Evolutionary conservation across 2,329 filamentous ascomycete species (phyloP), one percentile per base, ranked within the genome.

Genomic region (Neopestalotiopsis rosae): DNA sequence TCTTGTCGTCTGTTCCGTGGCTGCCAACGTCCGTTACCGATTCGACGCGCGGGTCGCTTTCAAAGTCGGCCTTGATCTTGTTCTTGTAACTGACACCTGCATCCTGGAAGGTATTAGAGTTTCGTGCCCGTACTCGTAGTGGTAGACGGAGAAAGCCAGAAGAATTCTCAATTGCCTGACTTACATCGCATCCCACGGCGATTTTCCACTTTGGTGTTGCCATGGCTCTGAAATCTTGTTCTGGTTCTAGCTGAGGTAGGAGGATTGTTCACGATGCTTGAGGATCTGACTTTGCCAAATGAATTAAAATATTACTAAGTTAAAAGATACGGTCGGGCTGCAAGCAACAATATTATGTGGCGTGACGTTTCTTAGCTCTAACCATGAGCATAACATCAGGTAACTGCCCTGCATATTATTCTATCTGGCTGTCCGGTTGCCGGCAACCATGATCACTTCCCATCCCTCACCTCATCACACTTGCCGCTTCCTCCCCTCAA

Each of bases 41-140:
- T 66, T 83, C 80, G 70, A 96, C 91, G 70, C 89, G 88, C 3
- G 86, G 81, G 80, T 92, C 88, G 63, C 87, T 83, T 72, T 89
- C 84, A 68, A 96, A 87, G 76, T 92, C 90, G 65, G 85, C 83
- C 77, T 92, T 92, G 82, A 95, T 89, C 72, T 88, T 87, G 76
- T 90, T 88, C 81, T 94, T 95, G 88, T 95, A 95, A 73, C 82
- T 83, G 75, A 91, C 86, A 77, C 93, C 93, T 69, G 92, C 92
- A 75, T 92, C 91, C 65, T 67, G 24, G 56, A 45, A 56, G 12
- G 9, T 5, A 9, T 34, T 73, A 68, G 73, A 70, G 30, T 56
- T 32, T 40, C 5, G 34, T 30, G 2, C 14, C 40, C 59, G 67
- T 6, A 40, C 61, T 34, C 67, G 61, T 45, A 45, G 30, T 49